phyloP scores from a whole-genome alignment of 345 rosid genomes.

The Gossypium bickii region DNA sequence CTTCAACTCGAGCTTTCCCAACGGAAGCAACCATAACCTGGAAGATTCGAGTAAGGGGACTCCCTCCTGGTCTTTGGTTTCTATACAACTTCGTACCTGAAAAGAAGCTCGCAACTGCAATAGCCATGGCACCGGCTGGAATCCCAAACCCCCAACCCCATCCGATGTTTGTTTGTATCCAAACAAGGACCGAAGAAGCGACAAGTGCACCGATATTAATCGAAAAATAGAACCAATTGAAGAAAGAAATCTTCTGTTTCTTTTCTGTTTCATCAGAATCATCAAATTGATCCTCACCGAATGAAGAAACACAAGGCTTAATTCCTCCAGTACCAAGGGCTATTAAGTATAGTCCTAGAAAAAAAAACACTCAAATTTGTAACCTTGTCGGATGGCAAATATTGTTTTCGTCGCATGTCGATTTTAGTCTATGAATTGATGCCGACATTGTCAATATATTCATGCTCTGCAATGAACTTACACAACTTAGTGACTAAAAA shows the following conservation, averaged over 20 bases:
- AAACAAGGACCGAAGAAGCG: conserved; percentile 45
- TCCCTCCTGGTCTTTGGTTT: conserved; percentile 47
- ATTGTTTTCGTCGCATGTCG: conserved; percentile 27
- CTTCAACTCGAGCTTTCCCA: conserved; percentile 24
- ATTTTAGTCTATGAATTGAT: conserved; percentile 39
- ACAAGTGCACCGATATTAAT: conserved; percentile 47
- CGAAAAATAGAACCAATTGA: conserved; percentile 53
- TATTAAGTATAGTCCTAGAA: conserved; percentile 41
- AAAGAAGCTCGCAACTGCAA: conserved; percentile 46
- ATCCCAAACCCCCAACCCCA: conserved; percentile 59
- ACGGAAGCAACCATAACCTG: conserved; percentile 48
- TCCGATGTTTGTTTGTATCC: conserved; percentile 46
- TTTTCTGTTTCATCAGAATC: conserved; percentile 37
- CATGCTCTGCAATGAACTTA: conserved; percentile 42
- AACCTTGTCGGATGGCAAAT: conserved; percentile 32
- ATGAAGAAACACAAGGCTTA: conserved; percentile 61
- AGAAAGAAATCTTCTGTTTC: conserved; percentile 46
- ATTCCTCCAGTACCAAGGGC: conserved; percentile 53
- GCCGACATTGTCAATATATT: conserved; percentile 45
- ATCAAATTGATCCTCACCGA: conserved; percentile 61
- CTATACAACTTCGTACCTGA: conserved; percentile 41
- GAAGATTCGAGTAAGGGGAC: conserved; percentile 40
- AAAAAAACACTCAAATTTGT: conserved; percentile 30
- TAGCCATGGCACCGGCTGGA: conserved; percentile 50
- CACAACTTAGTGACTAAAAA: not conserved